A percentile compares a stretch with the other conserved stretches of the same genome.
Conservation (phyloP, 2,329 filamentous ascomycete genomes). For the Fusarium buharicum region DNA sequence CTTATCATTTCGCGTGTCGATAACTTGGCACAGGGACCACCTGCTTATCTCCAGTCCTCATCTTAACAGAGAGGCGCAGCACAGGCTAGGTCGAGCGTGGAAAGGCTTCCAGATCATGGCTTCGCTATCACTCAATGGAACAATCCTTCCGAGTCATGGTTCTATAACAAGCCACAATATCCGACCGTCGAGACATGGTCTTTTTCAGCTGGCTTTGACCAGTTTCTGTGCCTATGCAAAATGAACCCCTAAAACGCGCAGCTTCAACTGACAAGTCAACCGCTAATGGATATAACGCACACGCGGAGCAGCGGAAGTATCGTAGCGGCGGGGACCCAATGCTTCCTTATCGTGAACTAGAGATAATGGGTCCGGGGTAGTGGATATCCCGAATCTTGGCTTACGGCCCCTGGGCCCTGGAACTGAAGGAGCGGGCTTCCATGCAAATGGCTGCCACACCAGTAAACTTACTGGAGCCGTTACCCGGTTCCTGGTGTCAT, state of each 20-base stretch:
- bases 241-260: background rate
- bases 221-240: background rate
- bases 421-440: background rate
- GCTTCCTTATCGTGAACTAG: background rate
- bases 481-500: background rate
- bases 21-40: background rate
- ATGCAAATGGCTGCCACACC: background rate
- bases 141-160: too few relatives aligned
- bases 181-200: too few relatives aligned
- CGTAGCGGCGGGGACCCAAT: too few relatives aligned
- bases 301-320: background rate
- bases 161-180: too few relatives aligned
- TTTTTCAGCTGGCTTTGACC: background rate
- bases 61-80: background rate
- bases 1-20: background rate
- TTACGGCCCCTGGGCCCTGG: background rate
- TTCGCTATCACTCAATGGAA: too few relatives aligned
- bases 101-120: too few relatives aligned
- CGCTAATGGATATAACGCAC: background rate
- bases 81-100: too few relatives aligned
- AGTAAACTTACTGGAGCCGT: background rate
- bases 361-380: background rate
- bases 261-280: background rate
- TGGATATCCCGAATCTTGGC: background rate
- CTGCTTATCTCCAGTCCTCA: background rate